Evolutionary conservation across 1,284 basidiomycete species (phyloP), one percentile per base, ranked within the genome.

Genomic region (Blastosporella zonata): DNA sequence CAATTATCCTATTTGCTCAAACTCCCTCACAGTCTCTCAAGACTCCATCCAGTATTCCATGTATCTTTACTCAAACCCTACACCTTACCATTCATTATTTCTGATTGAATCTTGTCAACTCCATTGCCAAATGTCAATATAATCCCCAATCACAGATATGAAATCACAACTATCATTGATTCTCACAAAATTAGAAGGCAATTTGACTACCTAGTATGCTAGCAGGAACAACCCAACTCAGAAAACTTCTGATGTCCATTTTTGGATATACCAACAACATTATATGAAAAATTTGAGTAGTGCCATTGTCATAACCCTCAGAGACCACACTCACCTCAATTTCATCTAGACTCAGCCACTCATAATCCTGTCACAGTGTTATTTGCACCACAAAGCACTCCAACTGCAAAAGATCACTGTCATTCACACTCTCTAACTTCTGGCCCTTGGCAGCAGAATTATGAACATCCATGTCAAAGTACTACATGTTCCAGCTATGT

Each of bases 11-110:
- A 6, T 18, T n/a, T 41, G 5, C 62, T 74, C 10, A 55, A 63
- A 36, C 62, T 69, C 21, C 67, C 67, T 28, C 39, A 59, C 8
- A 61, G 65, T 48, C 54, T 69, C 9, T 63, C 65, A 21, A 6
- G 15, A 18, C 6, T 35, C 18, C 34, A 35, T 10, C 34, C 15
- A 13, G 34, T 35, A 18, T 35, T 35, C 15, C 34, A 35, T 18
- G 34, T 18, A 5, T 35, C 33, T 0, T 33, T 44, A 31, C 34
- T 44, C n/a, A 9, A 44, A 44, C 21, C 23, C n/a, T 44, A 17
- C 8, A 36, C 20, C 18, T 13, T 12, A 31, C 43, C 43, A 15
- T 15, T 3, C 8, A 12, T 6, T 4, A 27, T 35, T 7, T 22
- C 22, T 4, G 43, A 21, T 15, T 15, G 10, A 17, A 6, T 35